Percentiles rank a stretch among this genome's conserved stretches.
Conservation (phyloP, 2,329 filamentous ascomycete genomes). For the Gyromitra esculenta region DNA sequence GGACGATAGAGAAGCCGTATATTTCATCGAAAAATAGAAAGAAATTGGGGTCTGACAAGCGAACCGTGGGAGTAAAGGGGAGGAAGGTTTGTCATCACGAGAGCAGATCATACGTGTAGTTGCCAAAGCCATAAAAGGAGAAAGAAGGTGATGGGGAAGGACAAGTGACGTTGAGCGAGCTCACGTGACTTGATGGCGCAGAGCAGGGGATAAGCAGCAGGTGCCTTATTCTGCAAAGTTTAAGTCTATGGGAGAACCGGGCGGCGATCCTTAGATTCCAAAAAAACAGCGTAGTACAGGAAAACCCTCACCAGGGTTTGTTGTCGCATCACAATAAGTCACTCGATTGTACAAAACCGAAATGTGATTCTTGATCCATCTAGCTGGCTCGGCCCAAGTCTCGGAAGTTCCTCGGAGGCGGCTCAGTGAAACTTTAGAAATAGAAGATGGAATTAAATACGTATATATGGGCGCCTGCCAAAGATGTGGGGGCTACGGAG, state of each 20-base stretch:
- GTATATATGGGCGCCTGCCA: not conserved
- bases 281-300: not conserved
- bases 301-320: not conserved
- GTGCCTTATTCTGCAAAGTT: not conserved
- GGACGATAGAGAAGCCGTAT: not conserved
- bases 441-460: not conserved
- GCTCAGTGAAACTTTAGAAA: not conserved
- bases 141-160: too few relatives aligned
- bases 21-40: too few relatives aligned
- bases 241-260: not conserved
- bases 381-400: not conserved
- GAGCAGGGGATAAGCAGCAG: not conserved
- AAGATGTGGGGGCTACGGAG: not conserved
- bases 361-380: not conserved
- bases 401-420: not conserved
- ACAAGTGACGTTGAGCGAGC: conserved; percentile 17
- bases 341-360: conserved; percentile 1
- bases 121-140: not conserved
- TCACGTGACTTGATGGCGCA: not conserved
- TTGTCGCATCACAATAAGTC: not conserved
- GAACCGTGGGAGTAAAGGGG: not conserved
- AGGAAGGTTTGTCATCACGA: not conserved
- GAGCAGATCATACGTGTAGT: not conserved
- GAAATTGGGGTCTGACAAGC: not conserved
- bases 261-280: not conserved